Percentiles rank a stretch among this genome's conserved stretches.
phyloP scores from a whole-genome alignment of 139 green algal genomes.

The Coelastrella sp. region DNA sequence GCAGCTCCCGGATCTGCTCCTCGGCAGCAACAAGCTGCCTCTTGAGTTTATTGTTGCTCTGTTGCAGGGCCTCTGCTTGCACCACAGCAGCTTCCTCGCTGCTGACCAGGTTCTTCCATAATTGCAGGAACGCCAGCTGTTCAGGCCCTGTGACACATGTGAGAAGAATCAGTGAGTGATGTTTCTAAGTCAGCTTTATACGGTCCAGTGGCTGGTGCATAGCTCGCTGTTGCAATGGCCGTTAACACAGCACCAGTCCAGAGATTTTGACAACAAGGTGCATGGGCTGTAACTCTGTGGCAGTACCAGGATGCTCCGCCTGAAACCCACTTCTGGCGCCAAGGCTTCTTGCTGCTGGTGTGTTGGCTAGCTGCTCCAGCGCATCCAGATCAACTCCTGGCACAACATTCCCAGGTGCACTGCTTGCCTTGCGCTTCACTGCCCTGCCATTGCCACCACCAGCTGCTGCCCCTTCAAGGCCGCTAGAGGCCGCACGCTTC shows the following conservation, averaged over 20 bases:
- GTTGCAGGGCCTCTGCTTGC: background rate
- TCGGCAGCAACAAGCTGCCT: background rate
- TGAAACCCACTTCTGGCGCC: slow-evolving; percentile 1
- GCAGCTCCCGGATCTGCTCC: background rate
- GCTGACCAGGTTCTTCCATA: slow-evolving; percentile 24
- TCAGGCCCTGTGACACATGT: slow-evolving; percentile 3
- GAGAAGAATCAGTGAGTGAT: background rate
- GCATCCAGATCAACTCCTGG: slow-evolving; percentile 21
- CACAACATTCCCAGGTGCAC: background rate
- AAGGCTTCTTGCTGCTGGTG: background rate
- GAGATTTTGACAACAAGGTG: too few relatives aligned
- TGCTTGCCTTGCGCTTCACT: background rate
- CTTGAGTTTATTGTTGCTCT: background rate
- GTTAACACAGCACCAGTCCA: too few relatives aligned
- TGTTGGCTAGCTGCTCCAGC: slow-evolving; percentile 22
- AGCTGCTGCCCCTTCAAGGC: background rate
- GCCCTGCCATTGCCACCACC: background rate
- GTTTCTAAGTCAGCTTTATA: background rate
- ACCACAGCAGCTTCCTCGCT: background rate
- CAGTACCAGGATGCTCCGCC: too few relatives aligned
- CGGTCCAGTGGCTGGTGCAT: too few relatives aligned
- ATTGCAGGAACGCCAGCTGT: slow-evolving; percentile 26
- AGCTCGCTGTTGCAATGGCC: too few relatives aligned
- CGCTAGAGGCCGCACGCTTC: slow-evolving; percentile 17
- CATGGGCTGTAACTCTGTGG: too few relatives aligned